Evolutionary conservation across 2,329 filamentous ascomycete species (phyloP).

Genomic region (Colletotrichum phormii): DNA sequence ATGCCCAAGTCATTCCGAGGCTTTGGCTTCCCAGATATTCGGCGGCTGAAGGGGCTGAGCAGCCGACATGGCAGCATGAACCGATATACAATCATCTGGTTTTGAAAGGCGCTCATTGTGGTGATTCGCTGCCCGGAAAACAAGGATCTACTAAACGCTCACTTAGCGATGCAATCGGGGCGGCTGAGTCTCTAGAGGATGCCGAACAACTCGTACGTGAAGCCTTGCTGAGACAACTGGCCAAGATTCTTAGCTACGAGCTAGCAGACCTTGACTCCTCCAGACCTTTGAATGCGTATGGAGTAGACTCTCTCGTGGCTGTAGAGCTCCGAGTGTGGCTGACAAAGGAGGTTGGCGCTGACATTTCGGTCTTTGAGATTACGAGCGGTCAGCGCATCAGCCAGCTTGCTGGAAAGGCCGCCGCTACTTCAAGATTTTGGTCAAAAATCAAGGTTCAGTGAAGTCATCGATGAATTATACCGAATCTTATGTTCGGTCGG

Average conservation of each 20-base stretch:
- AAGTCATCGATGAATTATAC: too few species aligned
- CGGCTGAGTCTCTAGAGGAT: constrained; percentile 26
- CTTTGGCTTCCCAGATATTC: constrained; percentile 31
- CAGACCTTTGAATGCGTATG: constrained; percentile 40
- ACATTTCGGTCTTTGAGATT: constrained; percentile 37
- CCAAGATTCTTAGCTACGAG: constrained; percentile 41
- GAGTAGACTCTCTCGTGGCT: constrained; percentile 46
- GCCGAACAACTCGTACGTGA: constrained; percentile 38
- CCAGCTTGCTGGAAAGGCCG: background rate
- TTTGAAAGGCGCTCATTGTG: background rate
- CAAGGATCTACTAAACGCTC: background rate
- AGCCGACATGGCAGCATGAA: constrained; percentile 26
- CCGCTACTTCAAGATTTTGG: background rate
- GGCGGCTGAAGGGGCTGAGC: constrained; percentile 21
- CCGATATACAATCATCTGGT: constrained; percentile 26
- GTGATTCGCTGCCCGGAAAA: background rate
- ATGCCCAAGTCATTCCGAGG: constrained; percentile 11
- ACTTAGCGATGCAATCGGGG: background rate
- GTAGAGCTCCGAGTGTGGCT: constrained; percentile 47
- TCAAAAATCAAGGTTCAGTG: too few species aligned
- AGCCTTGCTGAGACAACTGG: constrained; percentile 39
- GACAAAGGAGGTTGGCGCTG: constrained; percentile 40
- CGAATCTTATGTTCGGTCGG: too few species aligned
- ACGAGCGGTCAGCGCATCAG: background rate
- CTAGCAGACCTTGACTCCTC: constrained; percentile 40